A percentile compares a stretch with the other conserved stretches of the same genome.
These are phyloP conservation scores for Trifolium repens DNA, from an alignment of 306 rosid species.

Conservation along the genomic window DNA sequence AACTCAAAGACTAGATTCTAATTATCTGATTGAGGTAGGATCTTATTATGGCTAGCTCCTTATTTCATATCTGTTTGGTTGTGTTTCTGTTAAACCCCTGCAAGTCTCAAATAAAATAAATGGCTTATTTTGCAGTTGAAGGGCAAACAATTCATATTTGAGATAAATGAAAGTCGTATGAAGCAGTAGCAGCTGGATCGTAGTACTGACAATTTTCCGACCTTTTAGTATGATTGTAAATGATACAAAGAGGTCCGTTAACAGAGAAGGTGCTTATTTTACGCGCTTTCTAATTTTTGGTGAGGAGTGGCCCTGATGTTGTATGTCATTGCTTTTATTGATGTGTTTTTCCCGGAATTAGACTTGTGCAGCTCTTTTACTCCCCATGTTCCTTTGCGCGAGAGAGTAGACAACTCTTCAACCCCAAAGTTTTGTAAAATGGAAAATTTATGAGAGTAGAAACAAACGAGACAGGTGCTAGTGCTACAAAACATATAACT, in stretches of 20 bases:
- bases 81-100: constrained; percentile 10
- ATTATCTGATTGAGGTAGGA: constrained; percentile 88
- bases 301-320: constrained; percentile 41
- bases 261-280: constrained; percentile 65
- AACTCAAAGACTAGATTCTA: constrained; percentile 62
- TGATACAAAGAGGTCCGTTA: constrained; percentile 48
- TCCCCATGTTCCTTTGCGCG: constrained; percentile 20
- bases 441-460: constrained; percentile 28
- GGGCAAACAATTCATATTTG: constrained; percentile 77
- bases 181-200: constrained; percentile 65
- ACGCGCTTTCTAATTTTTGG: constrained; percentile 61
- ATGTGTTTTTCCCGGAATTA: constrained; percentile 19
- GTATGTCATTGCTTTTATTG: constrained; percentile 40
- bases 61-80: constrained; percentile 30
- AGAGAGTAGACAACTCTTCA: constrained; percentile 36
- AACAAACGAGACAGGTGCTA: not conserved
- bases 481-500: not conserved
- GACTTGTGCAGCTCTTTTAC: constrained; percentile 17
- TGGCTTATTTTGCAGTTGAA: constrained; percentile 68
- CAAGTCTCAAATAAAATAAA: constrained; percentile 30
- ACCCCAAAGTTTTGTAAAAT: constrained; percentile 22
- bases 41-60: constrained; percentile 17
- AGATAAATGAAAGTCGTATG: constrained; percentile 60
- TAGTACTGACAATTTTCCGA: constrained; percentile 45
- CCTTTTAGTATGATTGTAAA: constrained; percentile 43